Base-by-base conservation (phyloP, 495 filamentous ascomycete species). In the Melanomma pulvis-pyrius region DNA sequence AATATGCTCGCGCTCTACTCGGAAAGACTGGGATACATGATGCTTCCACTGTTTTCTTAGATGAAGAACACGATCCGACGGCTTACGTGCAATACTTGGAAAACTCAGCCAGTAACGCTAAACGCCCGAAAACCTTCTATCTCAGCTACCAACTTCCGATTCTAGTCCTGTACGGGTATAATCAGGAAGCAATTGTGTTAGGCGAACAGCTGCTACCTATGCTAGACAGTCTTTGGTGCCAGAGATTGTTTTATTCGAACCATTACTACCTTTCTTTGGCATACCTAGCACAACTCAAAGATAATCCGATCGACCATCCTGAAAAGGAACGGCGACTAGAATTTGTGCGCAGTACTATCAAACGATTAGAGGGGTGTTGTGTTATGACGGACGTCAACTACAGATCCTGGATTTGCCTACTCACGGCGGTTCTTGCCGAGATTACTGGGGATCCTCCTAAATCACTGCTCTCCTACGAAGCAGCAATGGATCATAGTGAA, bases 381-480 rank as follows among this genome's bases (percentile, higher is more conserved):
- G 76, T 76, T 24, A 80, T 90, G 28, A 91, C 86, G 46, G 83
- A 89, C 71, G 85, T 90, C 54, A 97, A 96, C 73, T 96, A 96
- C 73, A 77, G 87, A 25, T 82, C 87, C 69, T 94, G 90, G 89
- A 86, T 87, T 2, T 83, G 86, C 63, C 75, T 92, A 24, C 78
- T 97, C 3, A 88, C 91, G 46, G 92, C 90, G 1, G 83, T 92
- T 62, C 74, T 92, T 15, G 79, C 79, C 22, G 91, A 96, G 69
- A 78, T 91, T 62, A 79, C 78, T 28, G 82, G 82, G 39, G 78
- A 89, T 57, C 84, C 90, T 67, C 85, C 84, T 4, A 76, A 76
- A 7, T 83, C 88, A 8, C 83, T 92, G 47, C 78, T 77, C 46
- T 78, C 81, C 21, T 94, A 92, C 68, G 92, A 97, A 77, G 81